Percentiles rank a stretch among this genome's conserved stretches.
Conservation (phyloP, 2,329 filamentous ascomycete genomes). For the Berkeleyomyces basicola region DNA sequence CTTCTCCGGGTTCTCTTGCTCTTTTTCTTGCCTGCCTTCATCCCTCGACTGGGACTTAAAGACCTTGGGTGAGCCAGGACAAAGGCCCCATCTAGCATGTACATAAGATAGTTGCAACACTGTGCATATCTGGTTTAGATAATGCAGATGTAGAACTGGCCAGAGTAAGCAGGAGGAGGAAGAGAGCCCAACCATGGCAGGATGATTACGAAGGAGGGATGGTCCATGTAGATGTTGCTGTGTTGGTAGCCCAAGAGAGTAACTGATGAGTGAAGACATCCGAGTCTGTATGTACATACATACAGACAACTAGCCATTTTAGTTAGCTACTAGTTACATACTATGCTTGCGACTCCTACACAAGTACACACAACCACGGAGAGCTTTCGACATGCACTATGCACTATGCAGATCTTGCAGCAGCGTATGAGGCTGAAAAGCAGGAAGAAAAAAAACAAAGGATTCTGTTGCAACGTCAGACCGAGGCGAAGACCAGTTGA, state of each 20-base stretch:
- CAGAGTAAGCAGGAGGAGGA: background rate
- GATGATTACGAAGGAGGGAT: background rate
- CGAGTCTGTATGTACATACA: background rate
- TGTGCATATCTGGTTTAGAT: background rate
- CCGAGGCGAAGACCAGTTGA: background rate
- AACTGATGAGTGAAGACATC: background rate
- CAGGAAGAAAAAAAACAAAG: background rate
- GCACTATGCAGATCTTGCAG: background rate
- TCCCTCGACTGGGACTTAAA: too few species aligned
- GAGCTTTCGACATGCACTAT: background rate
- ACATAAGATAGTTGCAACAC: background rate
- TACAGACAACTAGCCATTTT: background rate
- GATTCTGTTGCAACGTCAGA: background rate
- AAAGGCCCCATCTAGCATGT: too few species aligned
- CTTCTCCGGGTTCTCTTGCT: background rate
- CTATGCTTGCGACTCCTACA: background rate
- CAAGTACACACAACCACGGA: background rate
- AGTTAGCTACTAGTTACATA: background rate
- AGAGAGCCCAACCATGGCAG: background rate
- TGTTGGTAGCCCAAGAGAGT: background rate
- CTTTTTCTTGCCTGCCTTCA: background rate
- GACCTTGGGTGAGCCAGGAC: too few species aligned
- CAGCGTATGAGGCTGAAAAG: constrained; percentile 3
- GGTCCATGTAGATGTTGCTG: background rate
- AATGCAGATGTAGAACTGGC: background rate